Base-by-base conservation (phyloP, 2,329 filamentous ascomycete species). In the Beauveria brongniartii region DNA sequence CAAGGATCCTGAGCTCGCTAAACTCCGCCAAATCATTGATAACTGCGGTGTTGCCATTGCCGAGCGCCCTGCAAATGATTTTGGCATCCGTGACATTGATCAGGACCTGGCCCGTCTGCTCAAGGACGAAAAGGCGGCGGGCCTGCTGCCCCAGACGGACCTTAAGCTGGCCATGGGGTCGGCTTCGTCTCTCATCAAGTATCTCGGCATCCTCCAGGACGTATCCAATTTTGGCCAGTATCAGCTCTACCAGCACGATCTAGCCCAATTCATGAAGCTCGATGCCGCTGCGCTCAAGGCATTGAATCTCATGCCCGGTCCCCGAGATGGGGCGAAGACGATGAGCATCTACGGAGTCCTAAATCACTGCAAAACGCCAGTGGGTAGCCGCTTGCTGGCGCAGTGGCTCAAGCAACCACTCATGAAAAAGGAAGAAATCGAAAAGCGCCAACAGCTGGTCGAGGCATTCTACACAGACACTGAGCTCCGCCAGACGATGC, bases 381-480 rank as follows among this genome's bases (percentile, higher is more conserved):
- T 96, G 1, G 94, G 94, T 16, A 96, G 92, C 69, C 83, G 95
- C 53, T 74, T 99, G 62, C 79, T 99, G 34, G 88, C 93, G 1
- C 95, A 99, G 71, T 99, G 94, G 94, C 79, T 99, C 58, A 99
- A 99, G 75, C 94, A 99, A 73, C 94, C 94, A 0, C 77, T 99
- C 44, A 99, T 99, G 94, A 91, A 84, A 75, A 85, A 91, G 64
- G 80, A 82, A 2, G 92, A 96, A 61, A 97, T 99, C 57, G 89
- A 96, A 74, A 89, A 89, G 71, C 85, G 94, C 18, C 94, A 97
- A 68, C 91, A 96, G 72, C 80, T 99, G 5, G 94, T 99, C 0
- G 94, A 97, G 71, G 92, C 93, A 0, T 99, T 99, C 71, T 89
- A 93, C 55, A 88, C 86, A 58, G 92, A 97, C 69, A 97, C 94